Evolutionary conservation across 1,284 basidiomycete genomes (phyloP), one percentile per base, ranked within the genome.

Genomic region (Phenoliferia sp.): DNA sequence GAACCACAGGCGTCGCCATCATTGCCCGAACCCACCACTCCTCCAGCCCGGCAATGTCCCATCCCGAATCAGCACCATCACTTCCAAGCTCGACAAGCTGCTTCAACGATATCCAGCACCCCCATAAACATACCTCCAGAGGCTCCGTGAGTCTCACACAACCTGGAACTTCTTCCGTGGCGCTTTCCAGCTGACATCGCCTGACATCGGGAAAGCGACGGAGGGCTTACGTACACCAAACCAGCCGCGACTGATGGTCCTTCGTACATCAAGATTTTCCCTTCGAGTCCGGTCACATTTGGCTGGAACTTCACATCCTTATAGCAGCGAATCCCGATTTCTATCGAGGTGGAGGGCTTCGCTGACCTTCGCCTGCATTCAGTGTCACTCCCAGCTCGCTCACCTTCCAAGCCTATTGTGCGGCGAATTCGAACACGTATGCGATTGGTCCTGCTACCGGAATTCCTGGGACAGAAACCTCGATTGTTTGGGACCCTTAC

Each of bases 231-330:
- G 65, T 86, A 90, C 77, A 90, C 89, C 34, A 84, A 90, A 77
- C 93, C 93, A 0, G 87, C 90, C 0, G 84, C 86, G 71, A 88
- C 88, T 15, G 86, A 66, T n/a, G 78, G 86, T 31, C 86, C 87
- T 3, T 91, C 90, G 7, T 97, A 85, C 81, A 95, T 88, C 84
- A 95, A 96, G 83, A 90, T 97, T 74, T 90, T 73, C 1, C 16
- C 32, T 0, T 83, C 83, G 58, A 84, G 90, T 76, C 83, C 82
- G 66, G 84, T 95, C 76, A 95, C 92, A 28, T 92, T 95, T 79
- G 91, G 84, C 22, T 96, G 93, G 93, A 94, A 92, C 78, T 85
- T 91, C 73, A 91, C 89, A 28, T 83, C 83, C 69, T 81, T 94
- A 31, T 81, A 87, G 69, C 67, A 10, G 28, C 64, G 36, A 17